Evolutionary conservation across 768 basidiomycete genomes (phyloP), one percentile per base, ranked within the genome.

Genomic region (Boletus subcaerulescens): DNA sequence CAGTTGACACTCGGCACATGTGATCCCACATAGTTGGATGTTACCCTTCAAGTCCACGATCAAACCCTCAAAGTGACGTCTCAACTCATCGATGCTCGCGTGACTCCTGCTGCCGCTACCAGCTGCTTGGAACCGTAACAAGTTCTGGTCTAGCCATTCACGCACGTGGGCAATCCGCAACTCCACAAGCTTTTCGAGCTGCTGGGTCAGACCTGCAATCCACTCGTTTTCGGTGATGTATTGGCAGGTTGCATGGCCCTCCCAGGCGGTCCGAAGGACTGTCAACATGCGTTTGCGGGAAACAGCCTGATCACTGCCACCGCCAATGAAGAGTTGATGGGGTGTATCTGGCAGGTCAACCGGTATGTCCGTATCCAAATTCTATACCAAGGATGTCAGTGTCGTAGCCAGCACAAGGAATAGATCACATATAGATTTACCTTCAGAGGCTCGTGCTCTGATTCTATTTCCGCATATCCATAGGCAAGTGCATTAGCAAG

Each of bases 91-190:
- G 9, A 85, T 73, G 40, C 74, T 69, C 3, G 82, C 71, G 48
- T 80, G 71, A 24, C 66, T 57, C 22, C 33, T 50, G 0, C 35
- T 47, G 1, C 43, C 12, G 1, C 50, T 40, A 4, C 46, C 42
- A 0, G 11, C 68, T 0, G 47, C 57, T 42, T 74, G 73, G 66
- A 86, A 85, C 0, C 81, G 72, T 2, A 70, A 51, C 5, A 79
- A 60, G 53, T 86, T 86, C 7, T 72, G 64, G 4, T 69, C 64
- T 14, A 86, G 65, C 85, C 84, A 86, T 54, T 71, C 68, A 2
- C 65, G 65, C 24, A 86, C 82, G 50, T 80, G 78, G 5, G 69
- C 61, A n/a, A 82, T 66, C 15, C 85, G 76, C 50, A 69, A 38
- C 20, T 79, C 69, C 17, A 73, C 76, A 4, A 81, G 56, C 3